A percentile compares a stretch with the other conserved stretches of the same genome.
phyloP scores from a whole-genome alignment of 2,329 filamentous ascomycete genomes.

The Beauveria varroae region DNA sequence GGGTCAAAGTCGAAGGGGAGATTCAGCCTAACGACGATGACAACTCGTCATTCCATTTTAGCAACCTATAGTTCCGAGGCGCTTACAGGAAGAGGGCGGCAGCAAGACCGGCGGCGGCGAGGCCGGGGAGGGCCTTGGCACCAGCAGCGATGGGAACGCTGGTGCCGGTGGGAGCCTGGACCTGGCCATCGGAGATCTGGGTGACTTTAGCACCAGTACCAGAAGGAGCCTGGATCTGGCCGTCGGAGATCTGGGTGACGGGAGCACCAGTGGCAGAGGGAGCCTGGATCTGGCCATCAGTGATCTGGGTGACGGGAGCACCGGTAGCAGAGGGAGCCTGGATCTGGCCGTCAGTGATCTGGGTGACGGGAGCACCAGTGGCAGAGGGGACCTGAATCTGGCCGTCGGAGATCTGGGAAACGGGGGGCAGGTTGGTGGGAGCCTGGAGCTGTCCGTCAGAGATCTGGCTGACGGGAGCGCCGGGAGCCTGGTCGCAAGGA shows the following conservation, averaged over 20 bases:
- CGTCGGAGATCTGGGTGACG: constrained; percentile 19
- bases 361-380: constrained; percentile 13
- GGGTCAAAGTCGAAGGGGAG: background rate
- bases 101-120: constrained; percentile 7
- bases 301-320: constrained; percentile 13
- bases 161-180: constrained; percentile 20
- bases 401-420: constrained; percentile 14
- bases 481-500: constrained; percentile 14
- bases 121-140: constrained; percentile 16
- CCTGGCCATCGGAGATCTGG: constrained; percentile 25
- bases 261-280: constrained; percentile 14
- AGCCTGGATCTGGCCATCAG: constrained; percentile 20
- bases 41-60: background rate
- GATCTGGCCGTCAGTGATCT: constrained; percentile 20
- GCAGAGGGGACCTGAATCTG: constrained; percentile 20
- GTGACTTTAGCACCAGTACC: constrained; percentile 22
- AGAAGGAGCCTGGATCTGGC: constrained; percentile 14
- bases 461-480: constrained; percentile 27
- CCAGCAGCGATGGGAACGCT: constrained; percentile 3
- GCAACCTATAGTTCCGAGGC: constrained; percentile 3
- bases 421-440: constrained; percentile 14
- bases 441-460: constrained; percentile 25
- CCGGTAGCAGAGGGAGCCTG: constrained; percentile 16
- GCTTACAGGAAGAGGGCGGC: constrained; percentile 12
- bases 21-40: background rate